Evolutionary conservation across 371 early-diverging fungal genomes (phyloP).

Genomic region (Syncephalastrum contaminatum): DNA sequence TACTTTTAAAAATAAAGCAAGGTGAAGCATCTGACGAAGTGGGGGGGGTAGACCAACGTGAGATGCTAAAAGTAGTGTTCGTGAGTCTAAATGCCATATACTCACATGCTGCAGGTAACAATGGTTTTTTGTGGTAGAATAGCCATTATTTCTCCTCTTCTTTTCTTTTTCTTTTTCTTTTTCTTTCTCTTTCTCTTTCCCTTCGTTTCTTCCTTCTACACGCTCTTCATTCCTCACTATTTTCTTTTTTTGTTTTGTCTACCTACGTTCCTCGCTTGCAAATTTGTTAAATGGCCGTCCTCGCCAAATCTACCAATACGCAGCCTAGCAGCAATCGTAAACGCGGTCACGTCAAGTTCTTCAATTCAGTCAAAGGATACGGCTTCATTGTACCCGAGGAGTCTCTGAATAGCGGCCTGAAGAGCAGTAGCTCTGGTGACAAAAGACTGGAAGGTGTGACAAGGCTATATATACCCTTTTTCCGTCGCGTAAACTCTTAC

Average conservation of each 20-base stretch:
- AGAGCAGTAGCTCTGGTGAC: slow-evolving; percentile 33
- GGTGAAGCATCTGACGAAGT: no score
- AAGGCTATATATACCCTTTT: not conserved
- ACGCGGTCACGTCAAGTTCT: slow-evolving; percentile 83
- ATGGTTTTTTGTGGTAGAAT: no score
- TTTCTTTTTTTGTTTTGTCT: not conserved
- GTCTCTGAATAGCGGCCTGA: no score
- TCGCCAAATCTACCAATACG: not conserved
- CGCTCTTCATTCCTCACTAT: not conserved
- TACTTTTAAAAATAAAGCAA: no score
- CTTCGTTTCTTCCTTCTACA: not conserved
- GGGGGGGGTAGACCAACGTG: not conserved
- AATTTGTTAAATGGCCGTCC: not conserved
- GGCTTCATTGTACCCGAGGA: slow-evolving; percentile 82
- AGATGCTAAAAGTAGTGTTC: not conserved
- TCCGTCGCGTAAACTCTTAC: not conserved
- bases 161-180: not conserved
- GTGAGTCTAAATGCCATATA: not conserved
- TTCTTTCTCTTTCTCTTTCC: not conserved
- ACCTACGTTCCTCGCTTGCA: not conserved
- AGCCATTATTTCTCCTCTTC: not conserved
- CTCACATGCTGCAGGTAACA: no score
- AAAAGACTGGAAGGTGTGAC: slow-evolving; percentile 60
- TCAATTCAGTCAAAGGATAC: slow-evolving; percentile 85
- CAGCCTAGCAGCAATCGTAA: slow-evolving; percentile 27